These are phyloP conservation scores for Monosporascus sp. DNA, from an alignment of 2,329 filamentous ascomycete species.

Conservation along the genomic window DNA sequence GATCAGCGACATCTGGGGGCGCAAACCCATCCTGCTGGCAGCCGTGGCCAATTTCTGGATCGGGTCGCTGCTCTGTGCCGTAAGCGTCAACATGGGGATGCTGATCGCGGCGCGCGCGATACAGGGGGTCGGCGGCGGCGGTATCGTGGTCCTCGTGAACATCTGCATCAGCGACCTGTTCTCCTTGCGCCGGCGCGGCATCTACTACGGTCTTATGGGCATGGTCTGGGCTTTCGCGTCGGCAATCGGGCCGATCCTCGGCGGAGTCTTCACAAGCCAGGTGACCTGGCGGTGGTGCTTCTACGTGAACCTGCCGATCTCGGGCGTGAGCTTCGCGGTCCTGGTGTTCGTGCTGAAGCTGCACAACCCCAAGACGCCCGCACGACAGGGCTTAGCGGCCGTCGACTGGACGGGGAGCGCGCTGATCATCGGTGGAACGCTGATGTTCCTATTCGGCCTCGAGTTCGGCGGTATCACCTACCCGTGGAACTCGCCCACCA, in stretches of 20 bases:
- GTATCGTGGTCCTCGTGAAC: constrained; percentile 54
- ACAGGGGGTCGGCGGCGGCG: constrained; percentile 53
- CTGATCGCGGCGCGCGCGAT: constrained; percentile 50
- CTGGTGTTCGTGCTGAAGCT: constrained; percentile 60
- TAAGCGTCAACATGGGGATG: constrained; percentile 44
- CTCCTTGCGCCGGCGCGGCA: constrained; percentile 43
- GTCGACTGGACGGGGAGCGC: constrained; percentile 53
- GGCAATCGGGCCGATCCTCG: constrained; percentile 60
- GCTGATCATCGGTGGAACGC: constrained; percentile 66
- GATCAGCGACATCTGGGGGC: constrained; percentile 53
- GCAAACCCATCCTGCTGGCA: constrained; percentile 47
- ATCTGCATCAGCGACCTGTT: constrained; percentile 53
- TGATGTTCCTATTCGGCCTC: constrained; percentile 82
- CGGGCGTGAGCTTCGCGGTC: constrained; percentile 40
- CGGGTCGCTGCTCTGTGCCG: constrained; percentile 48
- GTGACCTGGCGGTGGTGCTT: constrained; percentile 65
- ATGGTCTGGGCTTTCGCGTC: constrained; percentile 60
- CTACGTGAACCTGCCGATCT: constrained; percentile 56
- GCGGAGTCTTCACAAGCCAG: constrained; percentile 60
- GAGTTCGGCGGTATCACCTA: constrained; percentile 74
- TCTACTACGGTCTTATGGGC: constrained; percentile 49
- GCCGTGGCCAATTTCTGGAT: constrained; percentile 49
- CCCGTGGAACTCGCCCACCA: constrained; percentile 69
- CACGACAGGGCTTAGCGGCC: constrained; percentile 57
- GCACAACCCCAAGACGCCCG: constrained; percentile 60